Conservation (phyloP, 257 asterid species). For the Solanum pimpinellifolium region DNA sequence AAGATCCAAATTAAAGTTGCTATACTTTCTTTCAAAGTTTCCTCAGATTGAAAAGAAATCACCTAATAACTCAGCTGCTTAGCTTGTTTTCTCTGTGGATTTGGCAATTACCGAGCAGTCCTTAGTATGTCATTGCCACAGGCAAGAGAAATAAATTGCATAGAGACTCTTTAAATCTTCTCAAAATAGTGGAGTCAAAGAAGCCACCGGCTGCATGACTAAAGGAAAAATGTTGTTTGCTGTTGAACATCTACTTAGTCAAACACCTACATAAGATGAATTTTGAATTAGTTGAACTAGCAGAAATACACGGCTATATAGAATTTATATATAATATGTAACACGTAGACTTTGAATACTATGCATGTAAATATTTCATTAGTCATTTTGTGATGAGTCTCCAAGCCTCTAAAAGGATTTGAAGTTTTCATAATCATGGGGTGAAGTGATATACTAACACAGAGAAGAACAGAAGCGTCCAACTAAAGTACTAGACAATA, state of each 20-base stretch:
- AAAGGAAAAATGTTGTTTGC: neutral
- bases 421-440: neutral
- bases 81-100: neutral
- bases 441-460: neutral
- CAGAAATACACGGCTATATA: neutral
- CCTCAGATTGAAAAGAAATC: neutral
- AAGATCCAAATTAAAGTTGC: neutral
- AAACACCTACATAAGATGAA: slow-evolving; percentile 26
- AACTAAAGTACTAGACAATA: neutral
- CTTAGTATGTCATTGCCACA: neutral
- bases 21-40: neutral
- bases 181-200: neutral
- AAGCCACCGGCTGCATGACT: neutral
- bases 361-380: neutral
- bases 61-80: neutral
- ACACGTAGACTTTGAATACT: neutral
- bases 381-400: neutral
- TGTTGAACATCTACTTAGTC: slow-evolving; percentile 3
- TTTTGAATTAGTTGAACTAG: neutral
- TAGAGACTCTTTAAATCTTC: neutral
- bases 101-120: neutral
- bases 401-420: neutral
- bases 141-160: neutral
- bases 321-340: neutral
- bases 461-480: neutral